phyloP scores from a whole-genome alignment of 345 rosid species.

The Syzygium aqueum region DNA sequence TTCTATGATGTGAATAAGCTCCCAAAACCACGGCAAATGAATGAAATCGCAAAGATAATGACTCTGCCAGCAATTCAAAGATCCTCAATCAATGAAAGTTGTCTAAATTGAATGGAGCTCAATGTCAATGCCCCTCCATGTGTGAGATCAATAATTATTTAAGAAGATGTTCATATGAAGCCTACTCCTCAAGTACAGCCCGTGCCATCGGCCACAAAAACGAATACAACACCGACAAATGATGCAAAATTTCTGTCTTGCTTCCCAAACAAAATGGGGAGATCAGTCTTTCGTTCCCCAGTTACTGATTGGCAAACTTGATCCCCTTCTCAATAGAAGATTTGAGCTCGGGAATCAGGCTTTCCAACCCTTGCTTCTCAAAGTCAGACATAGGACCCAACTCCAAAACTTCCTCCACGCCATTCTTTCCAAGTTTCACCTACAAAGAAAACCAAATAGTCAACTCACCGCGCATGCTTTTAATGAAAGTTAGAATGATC shows the following conservation, averaged over 20 bases:
- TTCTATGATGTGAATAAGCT: background rate
- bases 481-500: background rate
- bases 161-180: background rate
- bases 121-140: background rate
- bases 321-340: slow-evolving; percentile 75
- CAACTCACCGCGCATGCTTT: background rate
- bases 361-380: slow-evolving; percentile 62
- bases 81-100: background rate
- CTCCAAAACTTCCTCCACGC: slow-evolving; percentile 68
- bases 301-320: slow-evolving; percentile 42
- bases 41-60: background rate
- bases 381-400: slow-evolving; percentile 69
- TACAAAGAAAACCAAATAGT: background rate
- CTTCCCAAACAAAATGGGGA: background rate
- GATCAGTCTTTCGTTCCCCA: background rate
- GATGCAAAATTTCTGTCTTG: slow-evolving; percentile 9
- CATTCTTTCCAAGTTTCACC: slow-evolving; percentile 43
- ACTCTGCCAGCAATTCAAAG: background rate
- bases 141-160: background rate
- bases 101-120: background rate
- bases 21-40: background rate
- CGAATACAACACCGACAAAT: slow-evolving; percentile 3
- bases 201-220: slow-evolving; percentile 5
- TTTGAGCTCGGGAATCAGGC: slow-evolving; percentile 58
- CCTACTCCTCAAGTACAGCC: slow-evolving; percentile 1